These are phyloP conservation scores for Datura wrightii DNA, from an alignment of 257 asterid species.

Conservation along the genomic window DNA sequence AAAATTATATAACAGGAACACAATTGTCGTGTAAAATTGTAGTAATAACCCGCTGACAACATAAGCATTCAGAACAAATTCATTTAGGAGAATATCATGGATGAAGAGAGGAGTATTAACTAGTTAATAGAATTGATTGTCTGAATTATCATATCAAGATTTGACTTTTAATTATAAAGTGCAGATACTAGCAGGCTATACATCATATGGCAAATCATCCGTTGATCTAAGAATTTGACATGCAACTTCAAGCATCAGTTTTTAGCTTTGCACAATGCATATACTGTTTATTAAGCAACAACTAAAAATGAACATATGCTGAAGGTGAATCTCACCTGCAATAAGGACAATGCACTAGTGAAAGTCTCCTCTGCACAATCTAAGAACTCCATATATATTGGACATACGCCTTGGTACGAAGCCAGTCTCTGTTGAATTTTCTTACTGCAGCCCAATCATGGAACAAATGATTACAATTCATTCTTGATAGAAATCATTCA, in stretches of 20 bases:
- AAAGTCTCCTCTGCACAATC: slow-evolving; percentile 86
- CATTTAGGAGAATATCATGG: not conserved
- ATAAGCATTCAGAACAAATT: not conserved
- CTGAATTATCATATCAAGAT: slow-evolving; percentile 4
- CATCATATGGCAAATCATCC: not conserved
- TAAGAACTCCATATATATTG: slow-evolving; percentile 83
- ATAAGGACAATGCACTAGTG: slow-evolving; percentile 64
- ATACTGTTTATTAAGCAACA: not conserved
- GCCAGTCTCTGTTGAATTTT: slow-evolving; percentile 92
- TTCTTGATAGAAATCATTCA: not conserved
- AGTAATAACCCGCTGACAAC: not conserved
- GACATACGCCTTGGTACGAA: slow-evolving; percentile 93
- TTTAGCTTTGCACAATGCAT: not conserved
- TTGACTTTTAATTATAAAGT: not conserved
- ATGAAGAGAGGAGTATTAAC: slow-evolving; percentile 19
- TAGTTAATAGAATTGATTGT: not conserved
- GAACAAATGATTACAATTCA: slow-evolving; percentile 16
- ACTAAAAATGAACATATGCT: not conserved
- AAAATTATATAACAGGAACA: not conserved
- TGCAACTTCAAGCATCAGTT: slow-evolving; percentile 7
- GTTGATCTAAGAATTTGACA: not conserved
- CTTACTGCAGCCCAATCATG: slow-evolving; percentile 62
- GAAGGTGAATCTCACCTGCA: slow-evolving; percentile 57
- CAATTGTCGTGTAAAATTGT: not conserved
- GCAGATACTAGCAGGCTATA: not conserved